Evolutionary conservation across 495 filamentous ascomycete species (phyloP), one percentile per base, ranked within the genome.

Genomic region (Beverwykella pulmonaria): DNA sequence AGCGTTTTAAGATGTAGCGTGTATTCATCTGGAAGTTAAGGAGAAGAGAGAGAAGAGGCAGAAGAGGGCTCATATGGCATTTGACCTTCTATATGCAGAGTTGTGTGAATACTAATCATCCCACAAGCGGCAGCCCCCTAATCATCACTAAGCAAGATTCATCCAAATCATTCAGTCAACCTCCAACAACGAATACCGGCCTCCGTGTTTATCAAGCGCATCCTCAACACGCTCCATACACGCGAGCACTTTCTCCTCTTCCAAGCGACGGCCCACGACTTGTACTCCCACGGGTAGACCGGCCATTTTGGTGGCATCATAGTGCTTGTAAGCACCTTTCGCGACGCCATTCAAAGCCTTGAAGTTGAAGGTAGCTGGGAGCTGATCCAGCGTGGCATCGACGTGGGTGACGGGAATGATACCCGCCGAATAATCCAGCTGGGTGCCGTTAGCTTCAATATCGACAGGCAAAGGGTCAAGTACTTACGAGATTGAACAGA

Each of bases 221-320:
- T 84, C 80, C 75, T 96, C 89, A 8, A 95, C 78, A 53, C 83
- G 82, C 71, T 88, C 82, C 93, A 98, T 97, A 22, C 90, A 82
- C 0, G 88, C 88, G 63, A 97, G 77, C 14, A 97, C 91, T 78
- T 95, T 95, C 81, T 97, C 94, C 75, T 98, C 93, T 75, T 96
- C 84, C 73, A 96, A 82, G 30, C 92, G 82, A 59, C 89, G 83
- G 8, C 92, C 93, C 0, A 97, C 89, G 6, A 97, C 80, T 76
- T 97, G 94, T 36, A 97, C 85, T 0, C 83, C 92, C 2, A 96
- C 92, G 0, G 93, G 92, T 64, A 97, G 79, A 5, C 92, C 93
- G 36, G 90, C 86, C 92, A 97, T 97, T 58, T 82, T 84, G 5
- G 79, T 76, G 0, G 92, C 88, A 73, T 98, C 87, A 72, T 98